A percentile compares a stretch with the other conserved stretches of the same genome.
phyloP scores from a whole-genome alignment of 768 basidiomycete species.

The Paxillus ammoniavirescens region DNA sequence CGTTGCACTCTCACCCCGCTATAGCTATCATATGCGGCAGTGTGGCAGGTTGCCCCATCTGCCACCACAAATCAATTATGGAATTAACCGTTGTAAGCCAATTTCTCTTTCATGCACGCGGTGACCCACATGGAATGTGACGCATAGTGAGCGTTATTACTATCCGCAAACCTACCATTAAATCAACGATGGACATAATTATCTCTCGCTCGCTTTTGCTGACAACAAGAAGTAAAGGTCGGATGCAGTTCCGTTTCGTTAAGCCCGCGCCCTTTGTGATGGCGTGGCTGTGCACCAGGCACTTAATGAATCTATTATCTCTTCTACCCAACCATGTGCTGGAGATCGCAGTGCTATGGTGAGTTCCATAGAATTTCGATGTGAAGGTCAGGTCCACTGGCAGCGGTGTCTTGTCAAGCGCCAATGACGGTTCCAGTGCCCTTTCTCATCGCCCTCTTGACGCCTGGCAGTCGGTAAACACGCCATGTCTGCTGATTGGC shows the following conservation, averaged over 20 bases:
- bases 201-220: background rate
- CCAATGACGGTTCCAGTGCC: too few species aligned
- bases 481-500: too few species aligned
- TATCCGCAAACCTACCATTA: background rate
- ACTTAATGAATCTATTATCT: background rate
- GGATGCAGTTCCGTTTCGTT: background rate
- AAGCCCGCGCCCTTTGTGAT: background rate
- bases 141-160: background rate
- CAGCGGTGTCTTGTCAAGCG: too few species aligned
- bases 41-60: background rate
- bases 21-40: background rate
- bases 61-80: background rate
- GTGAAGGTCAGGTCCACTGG: background rate
- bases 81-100: too few species aligned
- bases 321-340: background rate
- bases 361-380: background rate
- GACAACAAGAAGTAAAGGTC: background rate
- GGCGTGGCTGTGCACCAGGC: background rate
- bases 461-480: too few species aligned
- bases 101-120: background rate
- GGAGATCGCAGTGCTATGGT: background rate
- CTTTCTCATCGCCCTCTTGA: too few species aligned
- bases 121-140: background rate
- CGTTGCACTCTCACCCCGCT: background rate
- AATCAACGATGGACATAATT: background rate